Percentiles rank a stretch among this genome's conserved stretches.
These are phyloP conservation scores for Ramalina peruviana DNA, from an alignment of 495 filamentous ascomycete genomes.

Conservation along the genomic window DNA sequence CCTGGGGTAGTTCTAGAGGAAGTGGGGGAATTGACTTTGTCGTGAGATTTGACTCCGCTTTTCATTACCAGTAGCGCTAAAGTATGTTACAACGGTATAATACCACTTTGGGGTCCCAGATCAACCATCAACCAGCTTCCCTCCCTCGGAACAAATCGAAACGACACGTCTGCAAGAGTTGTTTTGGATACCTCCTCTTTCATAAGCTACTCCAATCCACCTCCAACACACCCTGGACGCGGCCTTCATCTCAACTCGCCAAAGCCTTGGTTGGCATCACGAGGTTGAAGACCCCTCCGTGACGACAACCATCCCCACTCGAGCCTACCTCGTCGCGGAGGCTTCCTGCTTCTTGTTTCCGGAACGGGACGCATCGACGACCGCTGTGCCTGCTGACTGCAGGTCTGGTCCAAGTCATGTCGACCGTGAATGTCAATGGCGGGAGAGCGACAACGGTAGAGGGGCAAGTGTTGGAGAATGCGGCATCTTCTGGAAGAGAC, in stretches of 20 bases:
- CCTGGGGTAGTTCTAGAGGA: too few relatives aligned
- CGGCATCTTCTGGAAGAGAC: constrained; percentile 32
- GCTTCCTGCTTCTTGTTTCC: background rate
- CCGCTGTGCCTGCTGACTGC: background rate
- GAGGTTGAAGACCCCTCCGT: too few relatives aligned
- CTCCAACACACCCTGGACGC: too few relatives aligned
- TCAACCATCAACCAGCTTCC: background rate
- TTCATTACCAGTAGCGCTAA: background rate
- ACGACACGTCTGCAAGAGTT: too few relatives aligned
- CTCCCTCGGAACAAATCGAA: background rate
- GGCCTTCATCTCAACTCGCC: too few relatives aligned
- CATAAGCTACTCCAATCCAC: too few relatives aligned
- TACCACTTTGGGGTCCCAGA: background rate
- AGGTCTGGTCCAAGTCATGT: constrained; percentile 2
- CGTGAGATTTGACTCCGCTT: background rate
- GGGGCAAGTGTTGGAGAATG: background rate
- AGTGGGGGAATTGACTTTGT: background rate
- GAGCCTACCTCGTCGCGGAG: background rate
- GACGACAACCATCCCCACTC: background rate
- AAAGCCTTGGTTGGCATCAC: too few relatives aligned
- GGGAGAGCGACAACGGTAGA: constrained; percentile 1
- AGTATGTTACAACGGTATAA: too few relatives aligned
- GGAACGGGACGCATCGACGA: too few relatives aligned
- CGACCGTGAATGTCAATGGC: constrained; percentile 3
- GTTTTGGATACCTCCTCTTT: too few relatives aligned